Base-by-base conservation (phyloP, 2,329 filamentous ascomycete species). In the Pseudohalonectria lignicola region DNA sequence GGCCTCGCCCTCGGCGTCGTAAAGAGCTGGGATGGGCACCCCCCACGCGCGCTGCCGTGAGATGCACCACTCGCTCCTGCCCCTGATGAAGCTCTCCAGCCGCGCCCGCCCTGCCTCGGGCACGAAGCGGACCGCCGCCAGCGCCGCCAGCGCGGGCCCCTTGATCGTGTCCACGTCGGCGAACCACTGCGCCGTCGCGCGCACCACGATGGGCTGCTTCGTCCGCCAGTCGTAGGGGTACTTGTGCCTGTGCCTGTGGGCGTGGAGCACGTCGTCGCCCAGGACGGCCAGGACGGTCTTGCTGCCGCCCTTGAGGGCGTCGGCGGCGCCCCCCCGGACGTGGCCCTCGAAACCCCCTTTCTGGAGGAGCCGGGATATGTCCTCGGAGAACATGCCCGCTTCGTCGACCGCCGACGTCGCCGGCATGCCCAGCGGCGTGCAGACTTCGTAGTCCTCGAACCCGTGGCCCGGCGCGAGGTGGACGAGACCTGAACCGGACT, bases 191-290 rank as follows among this genome's bases (percentile, higher is more conserved):
- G 88, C 86, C 0, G 93, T 98, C 4, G 92, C 90, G 46, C 92
- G 69, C 25, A 93, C 76, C 42, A 98, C 86, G 36, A 98, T 80
- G 1, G 92, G 92, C 47, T 83, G 71, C 60, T 96, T 98, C 1
- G 90, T 94, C 39, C 92, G 75, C 92, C 92, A 98, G 60, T 98
- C 92, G 49, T 96, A 94, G 0, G 92, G 92, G 55, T 96, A 96
- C 58, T 94, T 96, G 66, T 98, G 92, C 37, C 70, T 71, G 54
- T 90, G 82, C 40, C 68, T 69, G 48, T 93, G 82, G 4, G 72
- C 73, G 29, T 71, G 69, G 30, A 95, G 62, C 4, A 96, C 71
- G 43, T 77, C 64, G 0, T 70, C 63, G 19, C 67, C 62, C 3
- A 95, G 65, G 36, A 92, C 66, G 1, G 79, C 66, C 25, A 96